Base-by-base conservation (phyloP, 768 basidiomycete species). In the Russula lepida region DNA sequence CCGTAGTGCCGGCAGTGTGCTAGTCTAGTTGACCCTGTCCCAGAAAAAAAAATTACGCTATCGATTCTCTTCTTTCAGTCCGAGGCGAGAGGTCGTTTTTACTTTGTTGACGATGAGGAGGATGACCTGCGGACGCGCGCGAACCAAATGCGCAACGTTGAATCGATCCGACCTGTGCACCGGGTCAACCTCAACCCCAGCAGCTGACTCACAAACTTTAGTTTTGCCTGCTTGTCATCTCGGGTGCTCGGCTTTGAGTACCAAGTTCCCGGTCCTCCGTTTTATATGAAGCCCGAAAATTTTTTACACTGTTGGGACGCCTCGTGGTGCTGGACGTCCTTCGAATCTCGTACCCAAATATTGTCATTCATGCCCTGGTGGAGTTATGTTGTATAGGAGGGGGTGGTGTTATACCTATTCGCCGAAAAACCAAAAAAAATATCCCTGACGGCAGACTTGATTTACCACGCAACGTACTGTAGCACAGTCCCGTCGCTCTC, bases 81-180 rank as follows among this genome's bases (percentile, higher is more conserved):
- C 23, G 60, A 62, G 57, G 60, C 41, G 43, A 56, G 39, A 15
- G 12, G 9, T 56, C 30, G 13, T 41, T 17, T 44, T 23, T 39
- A 17, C 1, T 39, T 9, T 39, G 6, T 39, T 37, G 15, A 37
- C 37, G 2, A 19, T 43, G 19, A n/a, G 6, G 54, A 11, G 8
- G 35, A 53, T 25, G 51, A 53, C 35, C 28, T 59, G 58, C n/a
- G 49, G 52, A 25, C 44, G 11, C 27, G 47, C 37, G 51, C 30
- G 25, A 33, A 35, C 52, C 47, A 32, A 49, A 55, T 44, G 30
- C 39, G 27, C 59, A 32, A 41, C 47, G 55, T 43, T 27, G 51
- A 33, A 62, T 57, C 60, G 60, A 62, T 62, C 60, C 60, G 60
- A 53, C 35, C 50, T 55, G 27, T 56, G 48, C 39, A 50, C 27